Evolutionary conservation across 345 rosid species (phyloP).

Genomic region (Arabidopsis suecica): DNA sequence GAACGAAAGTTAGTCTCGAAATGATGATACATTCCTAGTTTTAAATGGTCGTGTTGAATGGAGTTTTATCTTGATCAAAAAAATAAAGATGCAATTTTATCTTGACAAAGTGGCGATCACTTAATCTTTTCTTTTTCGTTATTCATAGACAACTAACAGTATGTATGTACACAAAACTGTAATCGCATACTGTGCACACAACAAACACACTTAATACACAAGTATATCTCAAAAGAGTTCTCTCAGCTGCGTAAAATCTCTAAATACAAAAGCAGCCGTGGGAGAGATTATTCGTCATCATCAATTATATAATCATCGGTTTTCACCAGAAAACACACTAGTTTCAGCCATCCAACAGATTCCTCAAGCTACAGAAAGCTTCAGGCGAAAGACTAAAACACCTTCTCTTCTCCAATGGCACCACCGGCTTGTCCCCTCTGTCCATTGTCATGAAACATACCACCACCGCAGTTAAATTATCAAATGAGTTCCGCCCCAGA

Average conservation of each 20-base stretch:
- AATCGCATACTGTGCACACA: background rate
- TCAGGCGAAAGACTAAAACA: slow-evolving; percentile 73
- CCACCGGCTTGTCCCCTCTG: slow-evolving; percentile 37
- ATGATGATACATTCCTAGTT: too few relatives aligned
- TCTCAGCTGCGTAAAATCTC: slow-evolving; percentile 4
- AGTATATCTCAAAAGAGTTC: background rate
- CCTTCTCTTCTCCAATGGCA: slow-evolving; percentile 51
- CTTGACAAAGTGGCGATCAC: too few relatives aligned
- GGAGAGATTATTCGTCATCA: slow-evolving; percentile 27
- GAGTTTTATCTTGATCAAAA: too few relatives aligned
- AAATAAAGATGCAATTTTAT: too few relatives aligned
- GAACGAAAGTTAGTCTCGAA: too few relatives aligned
- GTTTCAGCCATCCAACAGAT: slow-evolving; percentile 53
- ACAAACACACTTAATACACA: slow-evolving; percentile 1
- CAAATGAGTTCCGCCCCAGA: slow-evolving; percentile 57
- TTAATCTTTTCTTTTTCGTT: background rate
- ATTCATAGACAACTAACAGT: slow-evolving; percentile 2
- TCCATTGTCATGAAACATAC: slow-evolving; percentile 68
- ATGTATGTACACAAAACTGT: slow-evolving; percentile 24
- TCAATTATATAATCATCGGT: background rate
- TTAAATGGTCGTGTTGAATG: too few relatives aligned
- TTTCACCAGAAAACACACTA: background rate
- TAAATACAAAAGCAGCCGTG: slow-evolving; percentile 12
- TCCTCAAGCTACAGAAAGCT: slow-evolving; percentile 69
- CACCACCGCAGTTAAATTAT: slow-evolving; percentile 79